Percentiles rank a stretch among this genome's conserved stretches.
These are phyloP conservation scores for Croton laevigatus DNA, from an alignment of 441 rosid species.

Conservation along the genomic window DNA sequence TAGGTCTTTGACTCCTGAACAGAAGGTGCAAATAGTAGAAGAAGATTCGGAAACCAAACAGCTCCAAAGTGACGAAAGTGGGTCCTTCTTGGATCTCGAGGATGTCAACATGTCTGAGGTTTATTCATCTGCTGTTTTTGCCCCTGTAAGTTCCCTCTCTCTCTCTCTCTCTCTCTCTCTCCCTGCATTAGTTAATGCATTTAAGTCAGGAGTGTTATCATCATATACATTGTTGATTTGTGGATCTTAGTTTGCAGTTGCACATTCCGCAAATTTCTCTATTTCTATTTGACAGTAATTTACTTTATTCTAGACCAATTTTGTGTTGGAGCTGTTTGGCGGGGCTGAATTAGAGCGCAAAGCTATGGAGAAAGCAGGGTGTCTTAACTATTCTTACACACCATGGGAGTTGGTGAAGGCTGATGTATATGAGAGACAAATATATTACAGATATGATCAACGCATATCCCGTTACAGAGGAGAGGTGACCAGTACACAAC, in stretches of 20 bases:
- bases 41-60: constrained; percentile 77
- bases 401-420: constrained; percentile 90
- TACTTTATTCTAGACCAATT: constrained; percentile 44
- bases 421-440: constrained; percentile 77
- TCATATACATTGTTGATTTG: background rate
- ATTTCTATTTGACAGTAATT: constrained; percentile 10
- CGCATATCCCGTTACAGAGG: constrained; percentile 70
- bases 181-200: background rate
- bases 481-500: constrained; percentile 94
- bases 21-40: constrained; percentile 86
- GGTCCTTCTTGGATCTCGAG: constrained; percentile 73
- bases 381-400: constrained; percentile 74
- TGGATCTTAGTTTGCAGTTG: background rate
- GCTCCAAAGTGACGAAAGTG: constrained; percentile 72
- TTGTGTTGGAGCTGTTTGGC: constrained; percentile 68
- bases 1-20: constrained; percentile 86
- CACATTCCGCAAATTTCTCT: constrained; percentile 3
- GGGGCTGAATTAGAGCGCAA: constrained; percentile 81
- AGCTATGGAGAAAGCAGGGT: constrained; percentile 87
- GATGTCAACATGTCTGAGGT: constrained; percentile 81
- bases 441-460: constrained; percentile 74
- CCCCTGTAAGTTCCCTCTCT: constrained; percentile 55
- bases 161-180: background rate
- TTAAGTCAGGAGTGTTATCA: background rate
- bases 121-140: constrained; percentile 53